Evolutionary conservation across 495 filamentous ascomycete species (phyloP), one percentile per base, ranked within the genome.

Genomic region (Neurospora sp.): DNA sequence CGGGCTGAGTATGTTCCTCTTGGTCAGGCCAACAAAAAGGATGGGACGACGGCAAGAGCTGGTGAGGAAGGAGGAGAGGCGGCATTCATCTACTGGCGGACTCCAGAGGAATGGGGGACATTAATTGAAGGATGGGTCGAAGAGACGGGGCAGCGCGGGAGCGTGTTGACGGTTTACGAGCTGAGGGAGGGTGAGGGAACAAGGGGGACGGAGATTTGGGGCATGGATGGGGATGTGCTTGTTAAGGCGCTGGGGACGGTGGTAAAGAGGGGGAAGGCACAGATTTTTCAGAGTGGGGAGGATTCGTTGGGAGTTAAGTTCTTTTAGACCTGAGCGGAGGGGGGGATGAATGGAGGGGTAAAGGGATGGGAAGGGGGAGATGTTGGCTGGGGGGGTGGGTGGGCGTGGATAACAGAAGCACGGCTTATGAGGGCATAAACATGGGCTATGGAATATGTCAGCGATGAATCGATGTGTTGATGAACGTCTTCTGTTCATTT

Each of bases 241-340:
- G 86, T 90, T 72, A 93, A 91, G 79, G 88, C 92, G n/a, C 83
- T 99, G 20, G 85, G 85, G 72, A 85, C 93, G 70, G 84, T 97
- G 35, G 93, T 97, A 35, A 97, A 94, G 85, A 85, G 91, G 42
- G 94, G 94, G 74, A 96, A 92, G 82, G 94, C 96, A 31, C 94
- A 98, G 82, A 88, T 98, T 14, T 98, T 99, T 85, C 82, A 86
- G 61, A 65, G 53, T 65, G 53, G 53, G 7, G 94, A 94, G 74
- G 95, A 95, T 75, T 89, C 91, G 72, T 88, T 90, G 78, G 96
- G 96, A 70, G 93, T 98, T 73, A 99, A 99, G 83, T 98, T 99
- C 84, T 98, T 98, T 79, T 98, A 59, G 4, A 10, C 22, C 48
- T 27, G 31, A 27, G 31, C 27, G 22, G 53, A 18, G 53, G 5